These are phyloP conservation scores for Sutorius eximius DNA, from an alignment of 1,284 basidiomycete genomes.

Conservation along the genomic window DNA sequence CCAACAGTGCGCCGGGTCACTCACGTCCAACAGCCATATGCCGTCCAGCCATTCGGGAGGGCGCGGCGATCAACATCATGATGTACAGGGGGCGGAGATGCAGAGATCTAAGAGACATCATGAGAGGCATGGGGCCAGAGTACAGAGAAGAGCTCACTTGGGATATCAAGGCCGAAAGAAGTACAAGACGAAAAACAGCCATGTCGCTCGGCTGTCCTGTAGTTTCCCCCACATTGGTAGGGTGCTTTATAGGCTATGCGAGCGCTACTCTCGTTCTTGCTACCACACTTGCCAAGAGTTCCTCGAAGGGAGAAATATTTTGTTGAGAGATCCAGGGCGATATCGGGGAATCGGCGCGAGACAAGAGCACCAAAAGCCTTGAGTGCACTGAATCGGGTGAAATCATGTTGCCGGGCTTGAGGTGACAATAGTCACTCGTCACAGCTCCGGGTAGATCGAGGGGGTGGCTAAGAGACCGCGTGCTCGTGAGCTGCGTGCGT, in stretches of 20 bases:
- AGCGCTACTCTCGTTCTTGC: not conserved
- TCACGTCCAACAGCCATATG: slow-evolving; percentile 64
- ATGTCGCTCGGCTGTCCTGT: slow-evolving; percentile 4
- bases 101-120: not conserved
- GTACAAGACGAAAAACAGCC: not conserved
- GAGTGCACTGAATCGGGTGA: not conserved
- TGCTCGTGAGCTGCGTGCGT: not conserved
- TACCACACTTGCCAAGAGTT: too few species aligned
- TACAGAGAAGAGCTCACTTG: slow-evolving; percentile 8
- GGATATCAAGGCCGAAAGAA: slow-evolving; percentile 2
- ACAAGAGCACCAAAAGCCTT: not conserved
- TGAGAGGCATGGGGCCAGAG: not conserved
- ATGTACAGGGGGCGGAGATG: not conserved
- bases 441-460: not conserved
- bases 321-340: not conserved
- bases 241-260: slow-evolving; percentile 2
- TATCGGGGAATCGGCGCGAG: not conserved
- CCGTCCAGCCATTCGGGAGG: slow-evolving; percentile 11
- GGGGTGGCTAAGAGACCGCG: not conserved
- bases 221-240: not conserved
- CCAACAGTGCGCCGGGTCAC: slow-evolving; percentile 19
- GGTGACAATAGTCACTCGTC: not conserved
- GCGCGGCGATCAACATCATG: not conserved
- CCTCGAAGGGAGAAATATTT: not conserved
- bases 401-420: not conserved